phyloP scores from a whole-genome alignment of 768 basidiomycete species.

The Chalciporus piperatus region DNA sequence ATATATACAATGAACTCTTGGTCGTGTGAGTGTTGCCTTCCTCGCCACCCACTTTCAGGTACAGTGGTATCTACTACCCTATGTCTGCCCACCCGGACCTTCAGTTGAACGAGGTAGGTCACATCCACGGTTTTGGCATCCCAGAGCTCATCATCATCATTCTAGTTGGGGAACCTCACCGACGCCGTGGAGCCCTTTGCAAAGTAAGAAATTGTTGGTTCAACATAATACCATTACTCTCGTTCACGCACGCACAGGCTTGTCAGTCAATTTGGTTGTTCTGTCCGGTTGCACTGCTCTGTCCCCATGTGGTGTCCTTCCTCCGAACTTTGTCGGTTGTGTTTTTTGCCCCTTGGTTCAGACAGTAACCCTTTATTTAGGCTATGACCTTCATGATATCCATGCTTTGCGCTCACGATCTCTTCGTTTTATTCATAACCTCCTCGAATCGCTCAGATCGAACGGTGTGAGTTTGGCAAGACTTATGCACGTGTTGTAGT shows the following conservation, averaged over 20 bases:
- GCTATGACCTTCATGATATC: slow-evolving; percentile 66
- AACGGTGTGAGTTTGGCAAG: slow-evolving; percentile 48
- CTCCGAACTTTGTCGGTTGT: slow-evolving; percentile 53
- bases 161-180: slow-evolving; percentile 47
- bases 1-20: too few species aligned
- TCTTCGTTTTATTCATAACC: slow-evolving; percentile 61
- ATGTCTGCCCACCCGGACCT: slow-evolving; percentile 23
- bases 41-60: not conserved
- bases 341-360: not conserved
- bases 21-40: slow-evolving; percentile 13
- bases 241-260: slow-evolving; percentile 35
- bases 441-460: slow-evolving; percentile 56
- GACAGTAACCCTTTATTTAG: slow-evolving; percentile 32
- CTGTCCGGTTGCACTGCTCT: slow-evolving; percentile 60
- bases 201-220: slow-evolving; percentile 38
- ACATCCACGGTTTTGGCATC: not conserved
- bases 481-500: not conserved
- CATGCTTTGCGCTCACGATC: slow-evolving; percentile 61
- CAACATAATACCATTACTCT: slow-evolving; percentile 1
- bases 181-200: slow-evolving; percentile 64
- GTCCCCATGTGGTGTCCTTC: slow-evolving; percentile 65
- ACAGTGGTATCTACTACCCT: slow-evolving; percentile 32
- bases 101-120: slow-evolving; percentile 37
- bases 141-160: slow-evolving; percentile 1
- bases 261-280: slow-evolving; percentile 44